Percentiles rank a stretch among this genome's conserved stretches.
These are phyloP conservation scores for Mycena leptocephala DNA, from an alignment of 768 basidiomycete species.

Conservation along the genomic window DNA sequence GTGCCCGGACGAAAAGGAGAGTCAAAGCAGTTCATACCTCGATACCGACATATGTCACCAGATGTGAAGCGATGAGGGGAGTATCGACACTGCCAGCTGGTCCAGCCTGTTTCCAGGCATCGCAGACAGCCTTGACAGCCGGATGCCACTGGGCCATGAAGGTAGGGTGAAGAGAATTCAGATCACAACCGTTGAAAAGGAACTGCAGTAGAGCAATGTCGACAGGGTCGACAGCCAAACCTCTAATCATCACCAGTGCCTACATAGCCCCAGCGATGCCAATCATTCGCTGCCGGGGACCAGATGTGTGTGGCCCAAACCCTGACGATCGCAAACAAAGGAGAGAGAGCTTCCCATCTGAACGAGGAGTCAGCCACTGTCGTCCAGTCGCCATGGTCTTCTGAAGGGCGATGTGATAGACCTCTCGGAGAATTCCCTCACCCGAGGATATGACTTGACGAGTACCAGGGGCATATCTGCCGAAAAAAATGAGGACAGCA, in stretches of 20 bases:
- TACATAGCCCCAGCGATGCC: too few relatives aligned
- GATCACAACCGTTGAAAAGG: background rate
- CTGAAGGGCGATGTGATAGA: too few relatives aligned
- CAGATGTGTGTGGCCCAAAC: too few relatives aligned
- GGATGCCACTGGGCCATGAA: constrained; percentile 4
- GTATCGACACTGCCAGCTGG: background rate
- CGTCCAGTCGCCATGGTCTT: too few relatives aligned
- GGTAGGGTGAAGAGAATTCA: background rate
- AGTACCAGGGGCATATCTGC: background rate
- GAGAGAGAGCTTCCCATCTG: too few relatives aligned
- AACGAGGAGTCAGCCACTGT: too few relatives aligned
- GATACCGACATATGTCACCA: too few relatives aligned
- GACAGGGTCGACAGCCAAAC: background rate
- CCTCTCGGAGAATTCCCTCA: too few relatives aligned
- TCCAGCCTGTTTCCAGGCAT: background rate
- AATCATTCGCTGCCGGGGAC: too few relatives aligned
- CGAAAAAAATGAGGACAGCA: background rate
- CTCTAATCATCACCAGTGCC: background rate
- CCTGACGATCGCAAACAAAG: too few relatives aligned
- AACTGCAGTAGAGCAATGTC: constrained; percentile 1
- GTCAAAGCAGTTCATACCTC: too few relatives aligned
- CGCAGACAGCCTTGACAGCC: background rate
- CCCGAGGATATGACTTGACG: background rate
- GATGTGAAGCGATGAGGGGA: background rate
- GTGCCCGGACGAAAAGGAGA: too few relatives aligned